Evolutionary conservation across 148 eudicot genomes (phyloP).

Genomic region (Salicornia ramosissima): DNA sequence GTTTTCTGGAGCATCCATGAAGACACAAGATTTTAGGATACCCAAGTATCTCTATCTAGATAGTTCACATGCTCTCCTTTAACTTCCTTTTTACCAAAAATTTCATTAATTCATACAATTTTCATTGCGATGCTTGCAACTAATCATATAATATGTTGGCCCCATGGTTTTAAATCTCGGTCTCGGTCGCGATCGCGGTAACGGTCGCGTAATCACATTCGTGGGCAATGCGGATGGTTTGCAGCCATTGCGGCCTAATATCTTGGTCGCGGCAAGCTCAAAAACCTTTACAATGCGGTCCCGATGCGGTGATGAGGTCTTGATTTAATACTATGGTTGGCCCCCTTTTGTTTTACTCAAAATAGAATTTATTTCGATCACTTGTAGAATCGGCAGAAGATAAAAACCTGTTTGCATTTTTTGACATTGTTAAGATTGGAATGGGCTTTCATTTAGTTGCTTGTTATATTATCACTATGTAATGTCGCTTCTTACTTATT

Average conservation of each 20-base stretch:
- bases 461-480: constrained; percentile 10
- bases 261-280: too few species aligned
- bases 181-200: too few species aligned
- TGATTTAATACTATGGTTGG: not conserved
- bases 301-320: too few species aligned
- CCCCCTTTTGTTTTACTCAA: not conserved
- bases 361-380: not conserved
- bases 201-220: too few species aligned
- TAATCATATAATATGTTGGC: too few species aligned
- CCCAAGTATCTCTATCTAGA: not conserved
- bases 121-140: not conserved
- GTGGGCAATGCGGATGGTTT: too few species aligned
- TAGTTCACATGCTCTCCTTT: not conserved
- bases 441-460: not conserved
- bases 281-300: too few species aligned
- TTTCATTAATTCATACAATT: not conserved
- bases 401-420: not conserved
- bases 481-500: constrained; percentile 14
- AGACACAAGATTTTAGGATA: not conserved
- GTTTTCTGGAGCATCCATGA: not conserved
- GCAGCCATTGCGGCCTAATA: too few species aligned
- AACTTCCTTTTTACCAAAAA: not conserved
- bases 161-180: too few species aligned
- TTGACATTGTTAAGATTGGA: not conserved
- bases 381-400: not conserved